Percentiles rank a stretch among this genome's conserved stretches.
These are phyloP conservation scores for Nicotiana knightiana DNA, from an alignment of 257 asterid genomes.

Conservation along the genomic window DNA sequence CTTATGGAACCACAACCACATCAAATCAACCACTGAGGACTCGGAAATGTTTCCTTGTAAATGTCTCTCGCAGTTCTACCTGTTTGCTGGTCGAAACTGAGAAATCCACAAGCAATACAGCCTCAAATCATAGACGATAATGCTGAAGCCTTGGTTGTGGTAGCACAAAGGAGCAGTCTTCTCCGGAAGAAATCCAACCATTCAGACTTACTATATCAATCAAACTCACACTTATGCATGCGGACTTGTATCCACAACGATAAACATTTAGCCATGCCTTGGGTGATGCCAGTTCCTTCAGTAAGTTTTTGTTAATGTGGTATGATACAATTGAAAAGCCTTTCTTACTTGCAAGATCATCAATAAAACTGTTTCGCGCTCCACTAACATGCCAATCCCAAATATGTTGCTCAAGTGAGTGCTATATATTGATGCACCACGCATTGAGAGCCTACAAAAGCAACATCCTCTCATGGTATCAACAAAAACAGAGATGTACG, in stretches of 20 bases:
- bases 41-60: slow-evolving; percentile 27
- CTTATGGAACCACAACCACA: not conserved
- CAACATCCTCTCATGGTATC: slow-evolving; percentile 22
- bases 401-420: slow-evolving; percentile 34
- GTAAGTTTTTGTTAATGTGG: slow-evolving; percentile 46
- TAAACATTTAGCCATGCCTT: slow-evolving; percentile 50
- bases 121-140: slow-evolving; percentile 43
- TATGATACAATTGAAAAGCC: slow-evolving; percentile 27
- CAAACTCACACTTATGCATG: slow-evolving; percentile 35
- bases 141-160: slow-evolving; percentile 38
- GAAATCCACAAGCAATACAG: slow-evolving; percentile 26
- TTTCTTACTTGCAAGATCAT: slow-evolving; percentile 31
- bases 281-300: slow-evolving; percentile 44
- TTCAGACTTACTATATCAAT: slow-evolving; percentile 26
- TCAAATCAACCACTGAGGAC: not conserved
- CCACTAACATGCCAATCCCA: slow-evolving; percentile 27
- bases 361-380: slow-evolving; percentile 26
- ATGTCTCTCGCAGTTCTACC: slow-evolving; percentile 45
- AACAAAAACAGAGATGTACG: slow-evolving; percentile 40
- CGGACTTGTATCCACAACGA: slow-evolving; percentile 29
- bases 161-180: slow-evolving; percentile 32
- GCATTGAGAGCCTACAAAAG: slow-evolving; percentile 27
- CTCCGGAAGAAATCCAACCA: slow-evolving; percentile 19
- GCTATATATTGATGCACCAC: slow-evolving; percentile 22
- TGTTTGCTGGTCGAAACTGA: slow-evolving; percentile 32